Conservation (phyloP, 225 moss, liverwort and hornwort genomes). For the Thuidium tamariscinum region DNA sequence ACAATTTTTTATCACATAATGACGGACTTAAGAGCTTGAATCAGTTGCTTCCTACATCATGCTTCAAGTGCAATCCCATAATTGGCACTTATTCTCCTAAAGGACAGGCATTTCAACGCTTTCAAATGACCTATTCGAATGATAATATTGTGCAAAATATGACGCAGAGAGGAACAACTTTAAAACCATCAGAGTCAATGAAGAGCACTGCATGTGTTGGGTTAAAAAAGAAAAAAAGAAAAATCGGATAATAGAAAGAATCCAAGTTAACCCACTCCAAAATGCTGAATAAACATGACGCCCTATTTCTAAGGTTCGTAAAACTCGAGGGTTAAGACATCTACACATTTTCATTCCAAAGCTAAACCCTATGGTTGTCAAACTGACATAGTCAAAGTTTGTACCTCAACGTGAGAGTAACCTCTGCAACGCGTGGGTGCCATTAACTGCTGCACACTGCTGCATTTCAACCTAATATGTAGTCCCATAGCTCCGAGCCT, state of each 20-base stretch:
- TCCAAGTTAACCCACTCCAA: neutral
- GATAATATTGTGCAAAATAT: neutral
- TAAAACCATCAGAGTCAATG: neutral
- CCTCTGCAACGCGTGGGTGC: neutral
- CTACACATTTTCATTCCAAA: neutral
- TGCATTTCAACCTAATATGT: slow-evolving; percentile 6
- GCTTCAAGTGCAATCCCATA: neutral
- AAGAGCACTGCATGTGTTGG: neutral
- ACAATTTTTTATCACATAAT: neutral
- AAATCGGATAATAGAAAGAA: no score
- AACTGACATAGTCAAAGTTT: neutral
- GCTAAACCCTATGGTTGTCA: neutral
- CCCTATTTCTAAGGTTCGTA: neutral
- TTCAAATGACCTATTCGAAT: neutral
- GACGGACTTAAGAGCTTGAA: neutral
- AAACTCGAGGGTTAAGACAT: neutral
- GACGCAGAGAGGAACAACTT: neutral
- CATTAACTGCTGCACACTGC: neutral
- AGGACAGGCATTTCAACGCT: neutral
- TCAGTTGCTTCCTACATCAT: neutral
- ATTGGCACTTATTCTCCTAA: neutral
- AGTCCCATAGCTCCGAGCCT: neutral
- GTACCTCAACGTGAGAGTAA: slow-evolving; percentile 13
- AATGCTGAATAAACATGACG: neutral
- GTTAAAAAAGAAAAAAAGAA: neutral